Base-by-base conservation (phyloP, 768 basidiomycete genomes). In the Paxillus ammoniavirescens region DNA sequence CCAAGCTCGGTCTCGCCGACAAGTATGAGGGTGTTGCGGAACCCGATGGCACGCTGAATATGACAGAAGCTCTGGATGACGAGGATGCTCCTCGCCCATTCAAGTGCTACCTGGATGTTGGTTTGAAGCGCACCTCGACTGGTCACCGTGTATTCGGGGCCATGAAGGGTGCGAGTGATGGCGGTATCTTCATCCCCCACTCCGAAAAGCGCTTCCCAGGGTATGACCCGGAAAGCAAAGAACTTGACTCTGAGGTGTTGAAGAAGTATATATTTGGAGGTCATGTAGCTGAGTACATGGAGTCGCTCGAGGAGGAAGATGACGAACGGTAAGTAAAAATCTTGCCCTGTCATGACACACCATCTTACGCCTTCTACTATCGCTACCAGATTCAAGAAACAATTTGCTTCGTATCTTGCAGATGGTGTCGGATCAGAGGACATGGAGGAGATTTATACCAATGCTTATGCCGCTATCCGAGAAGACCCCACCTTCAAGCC, bases 231-330 rank as follows among this genome's bases (percentile, higher is more conserved):
- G 97, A 99, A 75, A 69, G 73, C 72, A 99, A 99, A 81, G 77
- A 87, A 72, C 82, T 99, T 57, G 94, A 99, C 58, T 86, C 92
- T 42, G 97, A 98, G 74, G 84, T 87, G 52, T 79, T 98, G 67
- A 93, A 96, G 72, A 96, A 96, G 76, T 99, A 99, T 79, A 98
- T 99, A 72, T 90, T 80, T 64, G 95, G 92, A 70, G 95, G 95
- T 49, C 97, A 99, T 72, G 89, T 99, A 53, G 93, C 97, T 47
- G 97, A 98, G 76, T 99, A 98, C 82, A 99, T 99, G 97, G 92
- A 98, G 77, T 90, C 86, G 53, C 78, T 98, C 50, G 97, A 99
- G 78, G 97, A 99, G 82, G 97, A 99, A 78, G 97, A 99, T 69
- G 97, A 98, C 65, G 96, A 98, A 77, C 83, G 94, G 86, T 86